A percentile compares a stretch with the other conserved stretches of the same genome.
Conservation (phyloP, 2,329 filamentous ascomycete species). For the Alternaria alternata region DNA sequence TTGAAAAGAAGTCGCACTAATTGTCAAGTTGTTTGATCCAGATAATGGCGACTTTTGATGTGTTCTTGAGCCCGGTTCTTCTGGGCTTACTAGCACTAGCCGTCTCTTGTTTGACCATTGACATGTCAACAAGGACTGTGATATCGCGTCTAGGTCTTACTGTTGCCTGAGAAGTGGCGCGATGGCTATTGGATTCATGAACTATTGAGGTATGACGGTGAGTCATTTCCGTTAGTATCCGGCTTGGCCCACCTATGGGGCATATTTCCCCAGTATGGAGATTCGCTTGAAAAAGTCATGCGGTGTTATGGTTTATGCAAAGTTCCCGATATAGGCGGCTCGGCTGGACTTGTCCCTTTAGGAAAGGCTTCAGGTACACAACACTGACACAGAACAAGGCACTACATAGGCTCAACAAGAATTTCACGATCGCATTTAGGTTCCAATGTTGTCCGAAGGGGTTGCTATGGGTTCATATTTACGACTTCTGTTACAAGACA, state of each 20-base stretch:
- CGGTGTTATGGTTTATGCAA: background rate
- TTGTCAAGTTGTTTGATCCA: no score
- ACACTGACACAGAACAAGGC: background rate
- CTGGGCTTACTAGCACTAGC: no score
- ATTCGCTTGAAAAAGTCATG: background rate
- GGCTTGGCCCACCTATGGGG: background rate
- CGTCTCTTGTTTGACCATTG: background rate
- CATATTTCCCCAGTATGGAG: background rate
- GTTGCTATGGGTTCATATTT: background rate
- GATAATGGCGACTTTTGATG: background rate
- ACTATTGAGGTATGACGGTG: background rate
- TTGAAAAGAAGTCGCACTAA: background rate
- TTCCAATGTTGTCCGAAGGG: no score
- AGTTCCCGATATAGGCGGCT: background rate
- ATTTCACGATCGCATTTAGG: no score
- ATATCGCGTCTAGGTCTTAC: background rate
- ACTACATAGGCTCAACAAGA: background rate
- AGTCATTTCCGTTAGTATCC: background rate
- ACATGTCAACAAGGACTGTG: background rate
- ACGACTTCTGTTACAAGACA: background rate
- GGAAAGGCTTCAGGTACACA: background rate
- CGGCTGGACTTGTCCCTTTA: background rate
- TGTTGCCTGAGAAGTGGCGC: background rate
- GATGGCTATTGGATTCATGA: background rate
- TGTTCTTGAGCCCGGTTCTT: background rate